A percentile compares a stretch with the other conserved stretches of the same genome.
Conservation (phyloP, 2,329 filamentous ascomycete genomes). For the Aspergillus ruber region DNA sequence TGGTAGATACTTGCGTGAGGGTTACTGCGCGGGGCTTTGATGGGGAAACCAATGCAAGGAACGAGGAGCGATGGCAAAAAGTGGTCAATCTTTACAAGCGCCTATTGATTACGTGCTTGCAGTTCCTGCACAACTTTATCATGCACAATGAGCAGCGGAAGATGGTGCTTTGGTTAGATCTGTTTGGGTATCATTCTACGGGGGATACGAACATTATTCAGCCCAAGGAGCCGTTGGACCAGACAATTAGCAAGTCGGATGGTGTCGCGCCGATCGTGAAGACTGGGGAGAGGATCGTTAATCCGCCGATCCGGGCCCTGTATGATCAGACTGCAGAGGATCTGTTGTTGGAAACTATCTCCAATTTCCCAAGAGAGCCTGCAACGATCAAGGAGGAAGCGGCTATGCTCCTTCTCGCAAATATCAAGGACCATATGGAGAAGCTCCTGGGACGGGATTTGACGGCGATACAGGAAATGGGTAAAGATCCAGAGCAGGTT, state of each 20-base stretch:
- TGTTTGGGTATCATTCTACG: slow-evolving; percentile 54
- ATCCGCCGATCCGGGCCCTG: slow-evolving; percentile 35
- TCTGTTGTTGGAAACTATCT: slow-evolving; percentile 37
- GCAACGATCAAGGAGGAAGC: slow-evolving; percentile 42
- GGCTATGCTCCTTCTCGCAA: slow-evolving; percentile 42
- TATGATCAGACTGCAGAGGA: slow-evolving; percentile 41
- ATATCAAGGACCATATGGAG: slow-evolving; percentile 46
- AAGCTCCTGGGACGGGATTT: slow-evolving; percentile 38
- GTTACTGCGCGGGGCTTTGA: slow-evolving; percentile 61
- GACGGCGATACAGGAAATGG: slow-evolving; percentile 41
- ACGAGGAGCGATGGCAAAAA: slow-evolving; percentile 60
- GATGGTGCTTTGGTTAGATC: slow-evolving; percentile 58
- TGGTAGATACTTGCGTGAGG: slow-evolving; percentile 59
- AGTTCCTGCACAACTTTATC: slow-evolving; percentile 61
- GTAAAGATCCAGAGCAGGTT: slow-evolving; percentile 39
- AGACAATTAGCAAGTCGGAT: slow-evolving; percentile 26
- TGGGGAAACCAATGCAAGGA: slow-evolving; percentile 54
- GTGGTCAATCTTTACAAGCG: slow-evolving; percentile 62
- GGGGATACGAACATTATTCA: slow-evolving; percentile 41
- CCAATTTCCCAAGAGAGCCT: slow-evolving; percentile 38
- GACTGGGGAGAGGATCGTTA: slow-evolving; percentile 37
- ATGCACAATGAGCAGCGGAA: slow-evolving; percentile 61
- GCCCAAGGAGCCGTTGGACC: slow-evolving; percentile 37
- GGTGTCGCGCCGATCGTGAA: slow-evolving; percentile 39
- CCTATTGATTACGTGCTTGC: slow-evolving; percentile 58